Conservation (phyloP, 208 protist species). For the Crithidia bombi region DNA sequence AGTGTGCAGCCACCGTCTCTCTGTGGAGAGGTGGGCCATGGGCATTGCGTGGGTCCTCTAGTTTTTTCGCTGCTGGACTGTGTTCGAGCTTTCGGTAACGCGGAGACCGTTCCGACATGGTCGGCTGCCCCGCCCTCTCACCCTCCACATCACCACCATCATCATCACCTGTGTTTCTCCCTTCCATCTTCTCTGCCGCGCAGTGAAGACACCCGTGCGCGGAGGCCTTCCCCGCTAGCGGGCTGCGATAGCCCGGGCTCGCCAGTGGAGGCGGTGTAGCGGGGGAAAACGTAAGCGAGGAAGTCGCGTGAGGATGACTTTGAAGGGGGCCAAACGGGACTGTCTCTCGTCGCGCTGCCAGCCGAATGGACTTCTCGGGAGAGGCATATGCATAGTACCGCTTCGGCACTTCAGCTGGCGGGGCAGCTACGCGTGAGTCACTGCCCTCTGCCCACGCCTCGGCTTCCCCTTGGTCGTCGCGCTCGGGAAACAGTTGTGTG, state of each 20-base stretch:
- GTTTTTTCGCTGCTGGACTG: background rate
- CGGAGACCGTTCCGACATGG: background rate
- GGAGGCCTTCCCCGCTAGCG: background rate
- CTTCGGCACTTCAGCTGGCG: background rate
- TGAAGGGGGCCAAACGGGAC: background rate
- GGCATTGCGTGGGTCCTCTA: background rate
- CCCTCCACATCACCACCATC: background rate
- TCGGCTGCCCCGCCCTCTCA: constrained; percentile 1
- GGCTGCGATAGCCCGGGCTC: background rate
- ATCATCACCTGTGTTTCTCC: background rate
- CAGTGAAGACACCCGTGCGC: background rate
- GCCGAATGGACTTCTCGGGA: background rate
- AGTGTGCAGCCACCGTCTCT: background rate
- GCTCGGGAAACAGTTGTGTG: background rate
- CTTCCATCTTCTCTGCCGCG: background rate
- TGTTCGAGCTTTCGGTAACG: background rate
- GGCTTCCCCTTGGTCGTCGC: background rate
- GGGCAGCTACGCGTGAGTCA: background rate
- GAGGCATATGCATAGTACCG: constrained; percentile 20
- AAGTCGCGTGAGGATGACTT: background rate
- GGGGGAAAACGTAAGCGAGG: background rate
- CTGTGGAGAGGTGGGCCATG: background rate
- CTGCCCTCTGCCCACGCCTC: background rate
- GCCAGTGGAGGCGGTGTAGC: constrained; percentile 4
- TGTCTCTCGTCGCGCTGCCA: background rate